phyloP scores from a whole-genome alignment of 345 rosid species.

The Hevea brasiliensis region DNA sequence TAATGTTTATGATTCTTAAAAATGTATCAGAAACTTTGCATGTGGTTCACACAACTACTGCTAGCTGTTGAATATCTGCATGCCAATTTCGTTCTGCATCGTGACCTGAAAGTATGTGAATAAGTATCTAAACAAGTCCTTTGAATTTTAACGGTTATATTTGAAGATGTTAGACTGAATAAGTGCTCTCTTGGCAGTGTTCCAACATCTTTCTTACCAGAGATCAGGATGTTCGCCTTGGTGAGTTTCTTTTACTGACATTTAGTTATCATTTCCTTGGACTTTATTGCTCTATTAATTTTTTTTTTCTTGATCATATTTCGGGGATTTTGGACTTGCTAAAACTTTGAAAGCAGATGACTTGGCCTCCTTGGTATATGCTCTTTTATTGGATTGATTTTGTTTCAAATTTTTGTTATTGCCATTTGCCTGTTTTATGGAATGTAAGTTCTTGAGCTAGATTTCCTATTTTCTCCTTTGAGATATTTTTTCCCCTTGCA shows the following conservation, averaged over 20 bases:
- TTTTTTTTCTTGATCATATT: slow-evolving; percentile 25
- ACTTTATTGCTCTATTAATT: background rate
- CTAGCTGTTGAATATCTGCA: slow-evolving; percentile 95
- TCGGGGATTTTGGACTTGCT: slow-evolving; percentile 98
- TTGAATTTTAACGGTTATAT: slow-evolving; percentile 14
- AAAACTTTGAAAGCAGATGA: slow-evolving; percentile 94
- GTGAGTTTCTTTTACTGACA: slow-evolving; percentile 42
- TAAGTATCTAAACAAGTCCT: slow-evolving; percentile 15
- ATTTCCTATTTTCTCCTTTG: background rate
- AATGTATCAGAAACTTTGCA: slow-evolving; percentile 78
- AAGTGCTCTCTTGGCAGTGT: slow-evolving; percentile 54
- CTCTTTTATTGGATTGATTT: background rate
- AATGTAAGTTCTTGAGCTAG: background rate
- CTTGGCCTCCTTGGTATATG: slow-evolving; percentile 89
- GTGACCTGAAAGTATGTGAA: slow-evolving; percentile 76
- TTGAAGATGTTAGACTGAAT: slow-evolving; percentile 32
- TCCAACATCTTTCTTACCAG: slow-evolving; percentile 96
- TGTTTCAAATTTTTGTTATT: background rate
- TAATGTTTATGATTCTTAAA: background rate
- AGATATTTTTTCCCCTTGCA: background rate
- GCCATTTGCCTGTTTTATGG: background rate
- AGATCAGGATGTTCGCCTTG: slow-evolving; percentile 93
- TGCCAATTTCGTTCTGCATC: slow-evolving; percentile 93
- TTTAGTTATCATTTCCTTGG: slow-evolving; percentile 11
- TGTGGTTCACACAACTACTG: slow-evolving; percentile 89